Base-by-base conservation (phyloP, 306 rosid genomes). In the Ziziphus jujuba region DNA sequence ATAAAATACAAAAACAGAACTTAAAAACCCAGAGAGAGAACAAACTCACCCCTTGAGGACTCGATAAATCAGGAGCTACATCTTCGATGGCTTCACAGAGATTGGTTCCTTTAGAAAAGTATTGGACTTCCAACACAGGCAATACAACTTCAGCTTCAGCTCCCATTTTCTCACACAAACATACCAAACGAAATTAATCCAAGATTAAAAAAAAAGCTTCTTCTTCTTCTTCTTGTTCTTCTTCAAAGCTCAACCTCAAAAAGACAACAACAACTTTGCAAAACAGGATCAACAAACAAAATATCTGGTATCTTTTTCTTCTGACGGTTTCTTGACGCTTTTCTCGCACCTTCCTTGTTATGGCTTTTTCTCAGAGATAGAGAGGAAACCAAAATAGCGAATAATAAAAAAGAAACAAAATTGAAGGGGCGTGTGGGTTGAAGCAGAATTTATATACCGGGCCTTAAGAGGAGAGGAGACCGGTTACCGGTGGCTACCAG, bases 91-190 rank as follows among this genome's bases (percentile, higher is more conserved):
- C 87, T 75, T 84, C 85, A 24, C 56, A 73, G 69, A 71, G 64
- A 77, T 59, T 64, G 59, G 63, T 56, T 15, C 77, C 88, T 63
- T 79, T 86, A 45, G 79, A 75, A 61, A 81, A 79, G 78, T 70
- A 81, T 56, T 79, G 77, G 34, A 81, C 80, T 72, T 84, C 97
- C 77, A 87, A 57, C 66, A 56, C 83, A 56, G 86, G 78, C 57
- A 80, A 80, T 47, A 83, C 82, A 66, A 75, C 36, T 40, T 90
- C 83, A 50, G 89, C 85, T 86, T 82, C 95, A 57, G 87, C 99
- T 65, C 87, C 93, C 96, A 91, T 91, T 12, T 77, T 85, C 73
- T 56, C 65, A n/a, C 38, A 23, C 56, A 49, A 75, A 28, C 66
- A 72, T 56, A 50, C 68, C 63, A 34, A 56, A 67, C 17, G n/a